phyloP scores from a whole-genome alignment of 1,284 basidiomycete genomes.

The Amylostereum chailletii region DNA sequence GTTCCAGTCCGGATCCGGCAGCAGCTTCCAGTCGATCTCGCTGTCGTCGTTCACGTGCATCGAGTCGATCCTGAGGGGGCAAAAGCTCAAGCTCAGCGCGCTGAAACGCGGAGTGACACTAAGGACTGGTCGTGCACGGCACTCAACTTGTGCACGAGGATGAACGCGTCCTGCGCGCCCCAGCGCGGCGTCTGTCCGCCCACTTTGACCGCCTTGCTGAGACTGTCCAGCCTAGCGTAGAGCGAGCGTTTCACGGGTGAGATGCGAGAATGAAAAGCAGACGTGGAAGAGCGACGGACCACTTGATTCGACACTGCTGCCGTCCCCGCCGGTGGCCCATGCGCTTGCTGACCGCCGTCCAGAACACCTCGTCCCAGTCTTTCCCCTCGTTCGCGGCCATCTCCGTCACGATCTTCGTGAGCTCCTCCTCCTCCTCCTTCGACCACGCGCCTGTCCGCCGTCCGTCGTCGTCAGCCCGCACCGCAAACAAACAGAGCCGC shows the following conservation, averaged over 20 bases:
- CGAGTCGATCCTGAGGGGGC: slow-evolving; percentile 50
- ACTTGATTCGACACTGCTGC: slow-evolving; percentile 81
- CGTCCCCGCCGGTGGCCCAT: slow-evolving; percentile 70
- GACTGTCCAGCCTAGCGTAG: slow-evolving; percentile 38
- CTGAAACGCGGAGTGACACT: no score
- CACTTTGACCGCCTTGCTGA: slow-evolving; percentile 64
- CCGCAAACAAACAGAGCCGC: background rate
- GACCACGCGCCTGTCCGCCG: slow-evolving; percentile 48
- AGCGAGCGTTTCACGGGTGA: slow-evolving; percentile 2
- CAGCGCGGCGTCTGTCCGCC: slow-evolving; percentile 63
- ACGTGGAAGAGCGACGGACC: slow-evolving; percentile 31
- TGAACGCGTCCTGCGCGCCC: slow-evolving; percentile 65
- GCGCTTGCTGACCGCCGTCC: slow-evolving; percentile 63
- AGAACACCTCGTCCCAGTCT: slow-evolving; percentile 72
- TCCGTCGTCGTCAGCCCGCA: background rate
- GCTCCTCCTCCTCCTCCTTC: slow-evolving; percentile 62
- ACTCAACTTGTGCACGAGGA: slow-evolving; percentile 67
- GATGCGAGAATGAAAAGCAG: background rate
- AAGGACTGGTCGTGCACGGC: background rate
- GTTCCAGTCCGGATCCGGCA: slow-evolving; percentile 69
- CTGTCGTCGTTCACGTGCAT: slow-evolving; percentile 68
- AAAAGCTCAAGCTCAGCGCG: background rate
- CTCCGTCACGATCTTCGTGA: slow-evolving; percentile 63
- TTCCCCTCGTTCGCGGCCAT: slow-evolving; percentile 63
- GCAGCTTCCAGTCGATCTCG: slow-evolving; percentile 77